Evolutionary conservation across 1,284 basidiomycete genomes (phyloP).

Genomic region (Tilletia setariae): DNA sequence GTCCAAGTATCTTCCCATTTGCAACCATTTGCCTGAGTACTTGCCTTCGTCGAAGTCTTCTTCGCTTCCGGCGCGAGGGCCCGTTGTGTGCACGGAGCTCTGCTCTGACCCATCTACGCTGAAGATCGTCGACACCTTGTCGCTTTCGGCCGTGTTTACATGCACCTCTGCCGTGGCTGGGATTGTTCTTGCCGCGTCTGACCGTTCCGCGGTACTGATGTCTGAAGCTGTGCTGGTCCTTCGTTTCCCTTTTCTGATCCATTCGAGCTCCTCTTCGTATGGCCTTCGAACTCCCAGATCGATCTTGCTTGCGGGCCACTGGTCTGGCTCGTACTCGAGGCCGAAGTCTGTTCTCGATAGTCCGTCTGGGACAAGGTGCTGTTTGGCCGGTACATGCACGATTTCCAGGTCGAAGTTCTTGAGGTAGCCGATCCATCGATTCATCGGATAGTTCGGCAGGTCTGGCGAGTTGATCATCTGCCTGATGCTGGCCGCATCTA

Average conservation of each 20-base stretch:
- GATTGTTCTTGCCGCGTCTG: too few species aligned
- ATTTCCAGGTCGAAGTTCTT: neutral
- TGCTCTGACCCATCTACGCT: too few species aligned
- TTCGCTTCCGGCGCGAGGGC: too few species aligned
- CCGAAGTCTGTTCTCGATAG: neutral
- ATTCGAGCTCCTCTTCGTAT: too few species aligned
- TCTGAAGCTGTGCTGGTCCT: too few species aligned
- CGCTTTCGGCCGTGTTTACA: too few species aligned
- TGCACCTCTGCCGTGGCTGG: too few species aligned
- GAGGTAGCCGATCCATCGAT: neutral
- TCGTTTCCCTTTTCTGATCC: too few species aligned
- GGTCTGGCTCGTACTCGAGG: neutral
- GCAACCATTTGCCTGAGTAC: neutral
- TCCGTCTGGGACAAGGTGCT: neutral
- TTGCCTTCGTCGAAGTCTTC: too few species aligned
- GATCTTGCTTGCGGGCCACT: neutral
- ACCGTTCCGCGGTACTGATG: too few species aligned
- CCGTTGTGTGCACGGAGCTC: too few species aligned
- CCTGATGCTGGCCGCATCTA: neutral
- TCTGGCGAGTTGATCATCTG: constrained; percentile 7
- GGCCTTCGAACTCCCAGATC: neutral
- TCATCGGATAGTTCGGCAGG: neutral
- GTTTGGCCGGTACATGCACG: neutral
- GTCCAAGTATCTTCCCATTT: neutral
- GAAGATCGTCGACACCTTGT: too few species aligned